These are phyloP conservation scores for Phaeosphaeria sp. DNA, from an alignment of 2,329 filamentous ascomycete genomes.

Conservation along the genomic window DNA sequence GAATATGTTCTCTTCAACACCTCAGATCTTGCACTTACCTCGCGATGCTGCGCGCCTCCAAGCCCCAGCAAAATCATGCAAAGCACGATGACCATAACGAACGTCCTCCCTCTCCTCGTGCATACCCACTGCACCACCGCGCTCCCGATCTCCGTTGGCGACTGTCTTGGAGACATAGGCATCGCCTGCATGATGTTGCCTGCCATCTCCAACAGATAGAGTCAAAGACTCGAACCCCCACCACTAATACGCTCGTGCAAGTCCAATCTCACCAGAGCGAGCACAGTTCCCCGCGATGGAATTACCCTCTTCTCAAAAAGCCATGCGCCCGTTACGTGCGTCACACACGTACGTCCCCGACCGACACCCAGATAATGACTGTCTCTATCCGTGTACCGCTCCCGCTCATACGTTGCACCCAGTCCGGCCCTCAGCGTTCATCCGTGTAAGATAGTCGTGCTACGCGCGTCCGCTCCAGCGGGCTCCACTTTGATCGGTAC, in stretches of 20 bases:
- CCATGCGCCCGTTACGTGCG: neutral
- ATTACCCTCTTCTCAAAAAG: neutral
- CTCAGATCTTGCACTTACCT: conserved; percentile 19
- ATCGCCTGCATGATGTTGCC: conserved; percentile 31
- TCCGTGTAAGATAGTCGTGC: neutral
- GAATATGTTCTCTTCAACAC: neutral
- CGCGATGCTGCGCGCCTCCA: conserved; percentile 22
- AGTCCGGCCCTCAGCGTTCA: neutral
- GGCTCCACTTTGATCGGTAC: no score
- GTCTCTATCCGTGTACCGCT: neutral
- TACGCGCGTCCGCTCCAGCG: conserved; percentile 8
- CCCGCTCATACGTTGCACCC: neutral
- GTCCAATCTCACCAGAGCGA: neutral
- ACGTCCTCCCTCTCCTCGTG: conserved; percentile 37
- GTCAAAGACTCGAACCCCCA: neutral
- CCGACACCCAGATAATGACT: neutral
- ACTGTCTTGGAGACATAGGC: conserved; percentile 34
- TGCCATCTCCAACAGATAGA: conserved; percentile 16
- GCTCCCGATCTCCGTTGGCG: conserved; percentile 28
- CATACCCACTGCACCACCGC: conserved; percentile 40
- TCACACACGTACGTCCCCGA: neutral
- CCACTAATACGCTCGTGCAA: neutral
- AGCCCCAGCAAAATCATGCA: conserved; percentile 29
- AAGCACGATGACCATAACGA: conserved; percentile 28
- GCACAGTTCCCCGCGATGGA: neutral